These are phyloP conservation scores for Nigrospora oryzae DNA, from an alignment of 2,329 filamentous ascomycete species.

Conservation along the genomic window DNA sequence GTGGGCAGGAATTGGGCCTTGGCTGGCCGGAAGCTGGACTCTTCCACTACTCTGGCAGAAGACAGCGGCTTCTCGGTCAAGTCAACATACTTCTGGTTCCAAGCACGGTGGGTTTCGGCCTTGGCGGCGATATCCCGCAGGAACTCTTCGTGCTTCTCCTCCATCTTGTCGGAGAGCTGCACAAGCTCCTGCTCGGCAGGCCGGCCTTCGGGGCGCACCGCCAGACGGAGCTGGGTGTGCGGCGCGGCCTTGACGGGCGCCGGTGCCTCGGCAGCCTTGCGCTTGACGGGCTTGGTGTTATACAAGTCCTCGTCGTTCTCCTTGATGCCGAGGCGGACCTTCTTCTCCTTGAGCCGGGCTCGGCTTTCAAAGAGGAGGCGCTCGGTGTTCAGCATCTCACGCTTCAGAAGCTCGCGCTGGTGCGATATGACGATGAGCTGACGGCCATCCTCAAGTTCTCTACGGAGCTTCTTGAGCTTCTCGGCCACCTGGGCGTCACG, in stretches of 20 bases:
- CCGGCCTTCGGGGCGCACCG: constrained; percentile 62
- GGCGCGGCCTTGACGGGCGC: constrained; percentile 44
- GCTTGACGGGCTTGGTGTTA: constrained; percentile 80
- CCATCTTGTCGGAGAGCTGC: constrained; percentile 65
- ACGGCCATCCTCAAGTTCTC: constrained; percentile 83
- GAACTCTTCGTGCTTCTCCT: constrained; percentile 76
- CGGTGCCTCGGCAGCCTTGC: constrained; percentile 46
- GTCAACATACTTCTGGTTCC: constrained; percentile 87
- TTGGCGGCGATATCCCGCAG: constrained; percentile 77
- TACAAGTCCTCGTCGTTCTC: constrained; percentile 86
- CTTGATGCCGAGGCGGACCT: constrained; percentile 82
- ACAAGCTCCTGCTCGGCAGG: constrained; percentile 67
- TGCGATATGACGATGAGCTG: constrained; percentile 70
- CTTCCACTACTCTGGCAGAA: constrained; percentile 59
- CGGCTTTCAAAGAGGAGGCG: constrained; percentile 77
- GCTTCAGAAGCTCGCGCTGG: constrained; percentile 71
- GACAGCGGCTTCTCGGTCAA: constrained; percentile 79
- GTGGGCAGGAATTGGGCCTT: constrained; percentile 65
- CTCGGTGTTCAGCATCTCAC: constrained; percentile 68
- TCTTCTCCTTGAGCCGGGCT: constrained; percentile 74
- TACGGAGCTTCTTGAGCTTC: constrained; percentile 83
- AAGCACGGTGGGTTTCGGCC: constrained; percentile 78
- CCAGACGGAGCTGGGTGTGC: constrained; percentile 58
- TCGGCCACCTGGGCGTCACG: constrained; percentile 91
- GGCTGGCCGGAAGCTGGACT: constrained; percentile 60